These are phyloP conservation scores for Camellia granthamiana DNA, from an alignment of 148 eudicot genomes.

Conservation along the genomic window DNA sequence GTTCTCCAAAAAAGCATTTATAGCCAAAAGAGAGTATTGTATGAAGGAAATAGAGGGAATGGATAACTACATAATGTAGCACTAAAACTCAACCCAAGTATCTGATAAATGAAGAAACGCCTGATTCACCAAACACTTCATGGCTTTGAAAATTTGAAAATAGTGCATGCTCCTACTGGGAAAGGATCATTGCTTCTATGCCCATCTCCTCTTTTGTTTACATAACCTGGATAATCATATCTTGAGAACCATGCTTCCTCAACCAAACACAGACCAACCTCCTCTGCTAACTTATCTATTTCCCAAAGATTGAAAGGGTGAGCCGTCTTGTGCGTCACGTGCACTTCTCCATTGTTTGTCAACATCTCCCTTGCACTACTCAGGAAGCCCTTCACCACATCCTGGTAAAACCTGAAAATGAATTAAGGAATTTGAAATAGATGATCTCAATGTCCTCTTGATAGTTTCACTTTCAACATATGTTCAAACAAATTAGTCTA, in stretches of 20 bases:
- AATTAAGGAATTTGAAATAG: too few species aligned
- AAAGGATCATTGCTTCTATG: slow-evolving; percentile 11
- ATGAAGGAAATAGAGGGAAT: too few species aligned
- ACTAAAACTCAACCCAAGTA: too few species aligned
- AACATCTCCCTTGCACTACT: slow-evolving; percentile 26
- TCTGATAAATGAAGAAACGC: too few species aligned
- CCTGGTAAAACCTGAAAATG: slow-evolving; percentile 20
- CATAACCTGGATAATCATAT: slow-evolving; percentile 30
- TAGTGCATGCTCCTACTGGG: slow-evolving; percentile 27
- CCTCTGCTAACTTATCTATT: slow-evolving; percentile 18
- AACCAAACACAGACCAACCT: slow-evolving; percentile 18
- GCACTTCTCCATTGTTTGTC: slow-evolving; percentile 23
- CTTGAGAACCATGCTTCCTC: slow-evolving; percentile 3
- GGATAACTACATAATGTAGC: too few species aligned
- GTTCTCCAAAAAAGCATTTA: too few species aligned
- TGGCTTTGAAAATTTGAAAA: slow-evolving; percentile 20
- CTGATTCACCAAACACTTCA: too few species aligned
- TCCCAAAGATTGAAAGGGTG: slow-evolving; percentile 28
- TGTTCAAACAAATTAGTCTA: too few species aligned
- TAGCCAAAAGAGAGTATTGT: too few species aligned
- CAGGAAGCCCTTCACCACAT: slow-evolving; percentile 27
- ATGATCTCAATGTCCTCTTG: too few species aligned
- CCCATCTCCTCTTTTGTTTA: slow-evolving; percentile 28
- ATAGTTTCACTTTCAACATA: too few species aligned
- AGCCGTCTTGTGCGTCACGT: slow-evolving; percentile 41